Conservation (phyloP, 768 basidiomycete genomes). For the Dentipellis sp. region DNA sequence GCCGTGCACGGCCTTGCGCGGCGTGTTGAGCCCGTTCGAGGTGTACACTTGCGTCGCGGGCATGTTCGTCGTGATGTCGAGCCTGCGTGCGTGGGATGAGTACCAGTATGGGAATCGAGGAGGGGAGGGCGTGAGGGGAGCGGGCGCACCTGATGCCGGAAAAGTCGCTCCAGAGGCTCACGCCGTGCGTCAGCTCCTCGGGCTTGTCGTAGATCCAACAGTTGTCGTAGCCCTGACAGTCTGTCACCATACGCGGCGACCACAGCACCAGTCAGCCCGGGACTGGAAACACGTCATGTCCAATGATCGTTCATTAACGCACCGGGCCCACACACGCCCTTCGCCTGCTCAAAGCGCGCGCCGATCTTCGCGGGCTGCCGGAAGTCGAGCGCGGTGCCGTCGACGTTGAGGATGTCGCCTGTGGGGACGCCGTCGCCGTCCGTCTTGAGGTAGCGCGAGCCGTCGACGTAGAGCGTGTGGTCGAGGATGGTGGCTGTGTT, state of each 20-base stretch:
- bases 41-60: slow-evolving; percentile 38
- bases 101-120: too few relatives aligned
- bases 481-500: neutral
- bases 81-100: slow-evolving; percentile 13
- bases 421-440: slow-evolving; percentile 32
- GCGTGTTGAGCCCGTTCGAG: slow-evolving; percentile 31
- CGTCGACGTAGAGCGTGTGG: slow-evolving; percentile 20
- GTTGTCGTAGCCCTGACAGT: slow-evolving; percentile 39
- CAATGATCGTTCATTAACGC: neutral
- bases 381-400: slow-evolving; percentile 34
- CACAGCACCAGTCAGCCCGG: neutral
- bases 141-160: slow-evolving; percentile 31
- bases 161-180: slow-evolving; percentile 35
- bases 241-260: too few relatives aligned
- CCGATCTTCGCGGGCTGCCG: slow-evolving; percentile 31
- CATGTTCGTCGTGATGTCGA: slow-evolving; percentile 37
- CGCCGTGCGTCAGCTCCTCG: slow-evolving; percentile 19
- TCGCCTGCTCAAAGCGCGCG: slow-evolving; percentile 23
- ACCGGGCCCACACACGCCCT: slow-evolving; percentile 32
- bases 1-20: slow-evolving; percentile 35
- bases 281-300: neutral
- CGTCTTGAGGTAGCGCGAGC: slow-evolving; percentile 30
- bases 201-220: slow-evolving; percentile 34
- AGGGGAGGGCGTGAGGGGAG: neutral
- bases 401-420: slow-evolving; percentile 26